These are phyloP conservation scores for Syzygium aqueum DNA, from an alignment of 345 rosid species.

Conservation along the genomic window DNA sequence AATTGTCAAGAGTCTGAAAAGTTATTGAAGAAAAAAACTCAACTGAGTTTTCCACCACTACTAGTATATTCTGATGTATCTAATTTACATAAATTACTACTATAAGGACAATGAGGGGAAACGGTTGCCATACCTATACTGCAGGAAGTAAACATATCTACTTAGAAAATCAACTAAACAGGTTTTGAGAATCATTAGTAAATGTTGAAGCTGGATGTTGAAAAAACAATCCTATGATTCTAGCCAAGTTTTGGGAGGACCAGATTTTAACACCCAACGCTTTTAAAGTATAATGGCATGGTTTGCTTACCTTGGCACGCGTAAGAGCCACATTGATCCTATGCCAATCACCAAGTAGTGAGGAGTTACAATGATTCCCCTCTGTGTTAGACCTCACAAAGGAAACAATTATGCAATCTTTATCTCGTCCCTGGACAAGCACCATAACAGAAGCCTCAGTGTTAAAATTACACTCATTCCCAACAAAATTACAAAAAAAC, in stretches of 20 bases:
- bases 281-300: background rate
- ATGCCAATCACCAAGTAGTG: conserved; percentile 95
- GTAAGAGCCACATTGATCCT: conserved; percentile 93
- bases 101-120: background rate
- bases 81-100: background rate
- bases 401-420: conserved; percentile 83
- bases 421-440: conserved; percentile 74
- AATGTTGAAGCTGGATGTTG: background rate
- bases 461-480: background rate
- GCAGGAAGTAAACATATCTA: background rate
- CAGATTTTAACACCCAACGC: background rate
- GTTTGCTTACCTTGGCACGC: conserved; percentile 64
- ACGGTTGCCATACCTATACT: background rate
- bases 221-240: background rate
- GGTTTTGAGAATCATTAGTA: background rate
- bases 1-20: background rate
- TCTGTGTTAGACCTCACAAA: conserved; percentile 74
- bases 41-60: background rate
- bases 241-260: background rate
- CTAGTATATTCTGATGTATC: background rate
- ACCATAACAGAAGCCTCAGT: background rate
- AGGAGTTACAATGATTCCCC: conserved; percentile 44
- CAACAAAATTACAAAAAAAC: background rate
- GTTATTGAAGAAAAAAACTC: background rate
- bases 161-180: background rate